Evolutionary conservation across 495 filamentous ascomycete genomes (phyloP).

Genomic region (Bathelium albidoporum): DNA sequence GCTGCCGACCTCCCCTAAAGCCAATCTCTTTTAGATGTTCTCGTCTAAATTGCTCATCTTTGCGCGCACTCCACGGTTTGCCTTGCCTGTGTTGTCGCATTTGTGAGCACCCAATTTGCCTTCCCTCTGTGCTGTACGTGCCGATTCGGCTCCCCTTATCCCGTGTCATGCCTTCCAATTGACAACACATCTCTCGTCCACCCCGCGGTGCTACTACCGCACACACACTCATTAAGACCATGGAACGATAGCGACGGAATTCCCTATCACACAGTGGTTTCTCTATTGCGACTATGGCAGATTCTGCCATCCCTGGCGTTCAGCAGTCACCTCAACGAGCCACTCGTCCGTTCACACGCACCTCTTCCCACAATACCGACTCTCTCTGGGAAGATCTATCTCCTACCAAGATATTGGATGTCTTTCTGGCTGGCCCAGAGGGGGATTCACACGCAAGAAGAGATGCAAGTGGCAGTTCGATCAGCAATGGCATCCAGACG

Average conservation of each 20-base stretch:
- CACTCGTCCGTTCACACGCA: background rate
- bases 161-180: background rate
- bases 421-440: slow-evolving; percentile 19
- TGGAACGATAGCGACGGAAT: background rate
- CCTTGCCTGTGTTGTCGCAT: too few species aligned
- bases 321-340: background rate
- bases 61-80: too few species aligned
- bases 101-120: background rate
- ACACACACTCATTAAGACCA: background rate
- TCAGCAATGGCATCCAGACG: slow-evolving; percentile 19
- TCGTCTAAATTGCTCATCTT: background rate
- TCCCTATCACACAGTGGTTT: background rate
- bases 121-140: background rate
- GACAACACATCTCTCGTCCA: background rate
- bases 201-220: background rate
- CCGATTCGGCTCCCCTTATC: background rate
- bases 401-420: slow-evolving; percentile 26
- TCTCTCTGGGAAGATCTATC: slow-evolving; percentile 27
- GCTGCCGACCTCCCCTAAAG: background rate
- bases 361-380: slow-evolving; percentile 11
- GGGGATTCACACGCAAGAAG: background rate
- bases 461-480: background rate
- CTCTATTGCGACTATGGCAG: background rate
- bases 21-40: background rate
- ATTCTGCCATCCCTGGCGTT: background rate